phyloP scores from a whole-genome alignment of 257 asterid species.

The Forsythia suspensa region DNA sequence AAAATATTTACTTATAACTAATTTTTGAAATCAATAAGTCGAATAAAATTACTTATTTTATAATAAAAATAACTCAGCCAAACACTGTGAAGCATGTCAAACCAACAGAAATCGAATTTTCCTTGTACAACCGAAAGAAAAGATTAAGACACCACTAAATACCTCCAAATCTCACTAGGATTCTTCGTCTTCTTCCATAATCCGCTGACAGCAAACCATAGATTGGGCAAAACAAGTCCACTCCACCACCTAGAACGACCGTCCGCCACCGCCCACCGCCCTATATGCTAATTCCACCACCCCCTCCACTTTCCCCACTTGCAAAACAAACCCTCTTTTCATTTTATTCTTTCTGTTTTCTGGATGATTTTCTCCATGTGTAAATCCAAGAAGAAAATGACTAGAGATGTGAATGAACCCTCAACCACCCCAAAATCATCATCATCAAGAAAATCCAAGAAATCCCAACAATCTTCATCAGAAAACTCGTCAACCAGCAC shows the following conservation, averaged over 20 bases:
- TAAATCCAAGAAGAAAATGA: slow-evolving; percentile 52
- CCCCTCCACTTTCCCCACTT: not conserved
- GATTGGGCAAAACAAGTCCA: not conserved
- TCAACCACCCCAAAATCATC: slow-evolving; percentile 33
- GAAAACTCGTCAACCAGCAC: slow-evolving; percentile 31
- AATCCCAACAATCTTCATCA: slow-evolving; percentile 26
- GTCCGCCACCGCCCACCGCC: not conserved
- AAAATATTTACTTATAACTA: too few species aligned
- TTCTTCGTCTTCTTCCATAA: not conserved
- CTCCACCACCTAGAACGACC: not conserved
- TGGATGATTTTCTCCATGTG: slow-evolving; percentile 32
- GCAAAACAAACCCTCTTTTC: not conserved
- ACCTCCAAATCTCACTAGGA: slow-evolving; percentile 12
- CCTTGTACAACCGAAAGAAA: not conserved
- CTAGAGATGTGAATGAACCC: slow-evolving; percentile 36
- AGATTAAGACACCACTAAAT: slow-evolving; percentile 19
- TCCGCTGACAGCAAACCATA: not conserved
- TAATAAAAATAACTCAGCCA: not conserved
- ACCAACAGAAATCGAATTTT: not conserved
- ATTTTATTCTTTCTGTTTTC: not conserved
- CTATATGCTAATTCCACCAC: not conserved
- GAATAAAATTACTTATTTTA: too few species aligned
- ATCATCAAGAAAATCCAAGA: slow-evolving; percentile 28
- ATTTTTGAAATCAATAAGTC: too few species aligned
- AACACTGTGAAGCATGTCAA: not conserved